Percentiles rank a stretch among this genome's conserved stretches.
phyloP scores from a whole-genome alignment of 108 stramenopile species.

The Mediolabrus comicus region DNA sequence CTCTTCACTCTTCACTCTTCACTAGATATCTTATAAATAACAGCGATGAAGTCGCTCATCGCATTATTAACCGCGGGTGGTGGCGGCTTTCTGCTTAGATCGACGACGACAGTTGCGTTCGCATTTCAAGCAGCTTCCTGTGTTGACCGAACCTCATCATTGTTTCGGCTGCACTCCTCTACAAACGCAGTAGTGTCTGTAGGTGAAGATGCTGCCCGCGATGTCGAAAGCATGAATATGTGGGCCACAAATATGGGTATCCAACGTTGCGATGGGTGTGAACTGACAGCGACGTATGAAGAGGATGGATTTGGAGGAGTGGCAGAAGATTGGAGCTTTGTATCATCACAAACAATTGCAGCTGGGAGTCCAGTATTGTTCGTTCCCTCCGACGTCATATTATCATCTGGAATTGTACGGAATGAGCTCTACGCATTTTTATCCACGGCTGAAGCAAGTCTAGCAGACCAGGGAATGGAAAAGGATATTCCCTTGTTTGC shows the following conservation, averaged over 20 bases:
- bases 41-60: background rate
- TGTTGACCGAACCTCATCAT: background rate
- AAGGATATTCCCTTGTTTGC: slow-evolving; percentile 9
- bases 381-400: slow-evolving; percentile 2
- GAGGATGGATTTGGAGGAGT: background rate
- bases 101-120: background rate
- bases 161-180: background rate
- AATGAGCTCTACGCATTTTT: slow-evolving; percentile 6
- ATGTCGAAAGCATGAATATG: slow-evolving; percentile 2
- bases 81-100: background rate
- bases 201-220: slow-evolving; percentile 1
- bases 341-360: slow-evolving; percentile 1
- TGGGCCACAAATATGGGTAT: slow-evolving; percentile 16
- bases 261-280: slow-evolving; percentile 1
- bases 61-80: background rate
- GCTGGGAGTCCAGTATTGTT: slow-evolving; percentile 11
- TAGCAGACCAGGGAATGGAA: background rate
- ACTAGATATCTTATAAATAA: too few relatives aligned
- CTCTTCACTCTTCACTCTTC: too few relatives aligned
- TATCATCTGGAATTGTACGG: background rate
- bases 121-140: background rate
- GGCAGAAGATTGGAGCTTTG: background rate
- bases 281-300: slow-evolving; percentile 1
- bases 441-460: background rate
- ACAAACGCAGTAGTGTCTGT: background rate